These are phyloP conservation scores for Sphaerulina populicola DNA, from an alignment of 2,329 filamentous ascomycete genomes.

Conservation along the genomic window DNA sequence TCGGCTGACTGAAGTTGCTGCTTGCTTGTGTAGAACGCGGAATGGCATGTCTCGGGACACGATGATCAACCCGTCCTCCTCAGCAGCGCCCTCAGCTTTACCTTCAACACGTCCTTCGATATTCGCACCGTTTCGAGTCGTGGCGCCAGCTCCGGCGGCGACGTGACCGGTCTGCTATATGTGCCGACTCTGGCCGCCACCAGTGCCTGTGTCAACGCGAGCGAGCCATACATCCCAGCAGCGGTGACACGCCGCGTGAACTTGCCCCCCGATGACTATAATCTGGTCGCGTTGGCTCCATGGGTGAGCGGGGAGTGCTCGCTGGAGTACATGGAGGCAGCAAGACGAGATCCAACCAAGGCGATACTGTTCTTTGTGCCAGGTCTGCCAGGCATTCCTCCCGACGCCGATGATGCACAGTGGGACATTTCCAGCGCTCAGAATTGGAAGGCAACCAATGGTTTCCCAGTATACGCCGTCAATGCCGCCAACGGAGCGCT, in stretches of 20 bases:
- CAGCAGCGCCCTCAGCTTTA: constrained; percentile 30
- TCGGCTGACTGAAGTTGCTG: too few species aligned
- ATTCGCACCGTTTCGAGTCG: constrained; percentile 69
- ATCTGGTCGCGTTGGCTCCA: constrained; percentile 72
- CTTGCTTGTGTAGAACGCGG: constrained; percentile 16
- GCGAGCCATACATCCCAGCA: constrained; percentile 58
- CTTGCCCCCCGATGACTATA: constrained; percentile 58
- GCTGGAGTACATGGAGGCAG: constrained; percentile 57
- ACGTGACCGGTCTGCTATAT: constrained; percentile 73
- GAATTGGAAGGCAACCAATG: constrained; percentile 62
- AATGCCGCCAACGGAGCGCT: constrained; percentile 56
- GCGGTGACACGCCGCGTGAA: constrained; percentile 68
- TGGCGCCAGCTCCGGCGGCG: constrained; percentile 52
- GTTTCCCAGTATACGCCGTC: constrained; percentile 77
- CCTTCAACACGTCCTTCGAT: constrained; percentile 40
- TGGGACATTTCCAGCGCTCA: constrained; percentile 66
- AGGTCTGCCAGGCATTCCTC: constrained; percentile 51
- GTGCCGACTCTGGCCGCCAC: constrained; percentile 58
- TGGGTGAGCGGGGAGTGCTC: constrained; percentile 74
- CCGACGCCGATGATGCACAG: constrained; percentile 52
- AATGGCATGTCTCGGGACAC: constrained; percentile 12
- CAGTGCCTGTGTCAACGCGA: constrained; percentile 56
- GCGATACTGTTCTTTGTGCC: constrained; percentile 50
- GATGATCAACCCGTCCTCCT: constrained; percentile 17
- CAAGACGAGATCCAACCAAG: constrained; percentile 51